Percentiles rank a stretch among this genome's conserved stretches.
Conservation (phyloP, 441 rosid genomes). For the Hura crepitans region DNA sequence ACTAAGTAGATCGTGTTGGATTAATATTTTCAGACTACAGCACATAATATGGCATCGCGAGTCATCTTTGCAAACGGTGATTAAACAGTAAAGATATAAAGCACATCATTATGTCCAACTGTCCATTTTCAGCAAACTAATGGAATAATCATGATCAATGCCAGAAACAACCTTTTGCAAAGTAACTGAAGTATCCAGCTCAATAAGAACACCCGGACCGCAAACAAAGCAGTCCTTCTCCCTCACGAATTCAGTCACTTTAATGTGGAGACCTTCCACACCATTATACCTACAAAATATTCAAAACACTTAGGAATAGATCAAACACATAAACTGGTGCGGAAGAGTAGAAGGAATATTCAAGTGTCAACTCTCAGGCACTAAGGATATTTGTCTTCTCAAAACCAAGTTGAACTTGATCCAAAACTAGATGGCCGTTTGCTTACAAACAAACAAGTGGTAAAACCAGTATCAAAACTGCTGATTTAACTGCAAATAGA, state of each 20-base stretch:
- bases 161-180: conserved; percentile 58
- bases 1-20: neutral
- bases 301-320: neutral
- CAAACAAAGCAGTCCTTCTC: conserved; percentile 85
- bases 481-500: neutral
- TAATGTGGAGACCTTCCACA: conserved; percentile 77
- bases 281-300: conserved; percentile 61
- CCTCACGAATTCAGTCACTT: conserved; percentile 76
- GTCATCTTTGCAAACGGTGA: conserved; percentile 6
- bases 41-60: neutral
- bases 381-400: neutral
- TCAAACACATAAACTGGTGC: neutral
- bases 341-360: neutral
- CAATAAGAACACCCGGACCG: conserved; percentile 84
- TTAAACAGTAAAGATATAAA: neutral
- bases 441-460: neutral
- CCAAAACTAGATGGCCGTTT: neutral
- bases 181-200: conserved; percentile 64
- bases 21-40: neutral
- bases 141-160: conserved; percentile 5
- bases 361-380: neutral
- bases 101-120: neutral
- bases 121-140: conserved; percentile 3
- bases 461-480: conserved; percentile 1
- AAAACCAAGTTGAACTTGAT: neutral